A percentile compares a stretch with the other conserved stretches of the same genome.
phyloP scores from a whole-genome alignment of 306 rosid species.

The Rosa multiflora region DNA sequence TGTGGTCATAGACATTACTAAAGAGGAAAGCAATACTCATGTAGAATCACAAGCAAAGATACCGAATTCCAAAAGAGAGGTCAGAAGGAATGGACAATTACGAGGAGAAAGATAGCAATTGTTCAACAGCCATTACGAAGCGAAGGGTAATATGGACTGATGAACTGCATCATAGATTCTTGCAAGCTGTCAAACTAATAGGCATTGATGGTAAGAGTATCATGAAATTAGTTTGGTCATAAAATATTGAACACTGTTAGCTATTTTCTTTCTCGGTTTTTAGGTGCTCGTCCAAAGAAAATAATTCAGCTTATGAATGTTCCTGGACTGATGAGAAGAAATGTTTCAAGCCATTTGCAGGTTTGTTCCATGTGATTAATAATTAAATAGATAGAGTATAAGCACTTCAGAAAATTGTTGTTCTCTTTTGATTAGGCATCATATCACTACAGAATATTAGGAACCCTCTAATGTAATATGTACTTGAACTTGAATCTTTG shows the following conservation, averaged over 20 bases:
- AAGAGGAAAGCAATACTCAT: neutral
- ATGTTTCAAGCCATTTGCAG: slow-evolving; percentile 43
- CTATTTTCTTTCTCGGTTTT: slow-evolving; percentile 21
- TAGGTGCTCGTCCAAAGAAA: slow-evolving; percentile 40
- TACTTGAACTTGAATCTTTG: neutral
- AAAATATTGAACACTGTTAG: neutral
- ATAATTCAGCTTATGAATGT: slow-evolving; percentile 40
- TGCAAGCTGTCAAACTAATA: slow-evolving; percentile 25
- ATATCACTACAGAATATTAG: neutral
- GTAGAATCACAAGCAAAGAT: neutral
- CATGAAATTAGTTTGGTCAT: neutral
- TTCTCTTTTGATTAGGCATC: neutral
- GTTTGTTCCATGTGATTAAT: slow-evolving; percentile 21
- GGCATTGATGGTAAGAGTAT: slow-evolving; percentile 38
- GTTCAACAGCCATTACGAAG: slow-evolving; percentile 18
- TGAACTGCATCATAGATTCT: slow-evolving; percentile 33
- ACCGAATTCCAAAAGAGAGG: slow-evolving; percentile 4
- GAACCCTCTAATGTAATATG: neutral
- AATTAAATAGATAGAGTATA: neutral
- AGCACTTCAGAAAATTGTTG: neutral
- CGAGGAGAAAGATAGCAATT: neutral
- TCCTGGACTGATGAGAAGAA: slow-evolving; percentile 33
- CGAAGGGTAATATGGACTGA: slow-evolving; percentile 35
- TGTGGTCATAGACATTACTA: too few species aligned
- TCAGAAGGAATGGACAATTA: neutral